Percentiles rank a stretch among this genome's conserved stretches.
phyloP scores from a whole-genome alignment of 2,329 filamentous ascomycete genomes.

The Fusarium sp. region DNA sequence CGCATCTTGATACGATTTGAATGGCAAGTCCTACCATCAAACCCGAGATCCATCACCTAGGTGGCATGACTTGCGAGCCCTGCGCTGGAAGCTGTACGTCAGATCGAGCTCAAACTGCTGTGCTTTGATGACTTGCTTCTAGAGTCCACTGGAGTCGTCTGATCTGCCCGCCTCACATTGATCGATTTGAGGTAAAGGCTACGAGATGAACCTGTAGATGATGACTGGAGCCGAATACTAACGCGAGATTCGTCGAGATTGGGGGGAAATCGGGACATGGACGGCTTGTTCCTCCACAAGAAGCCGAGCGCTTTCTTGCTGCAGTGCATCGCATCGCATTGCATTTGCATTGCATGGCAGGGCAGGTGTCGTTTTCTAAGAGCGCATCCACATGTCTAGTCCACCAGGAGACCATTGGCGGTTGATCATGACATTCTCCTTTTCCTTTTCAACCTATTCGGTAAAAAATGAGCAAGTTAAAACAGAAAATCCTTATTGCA shows the following conservation, averaged over 20 bases:
- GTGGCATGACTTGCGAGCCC: constrained; percentile 47
- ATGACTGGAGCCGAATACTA: constrained; percentile 23
- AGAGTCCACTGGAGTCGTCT: constrained; percentile 14
- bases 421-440: constrained; percentile 4
- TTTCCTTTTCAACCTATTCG: constrained; percentile 12
- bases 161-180: constrained; percentile 34
- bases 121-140: constrained; percentile 33
- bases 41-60: neutral
- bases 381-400: constrained; percentile 26
- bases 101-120: constrained; percentile 25
- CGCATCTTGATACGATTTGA: constrained; percentile 13
- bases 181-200: constrained; percentile 29
- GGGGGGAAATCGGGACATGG: constrained; percentile 10
- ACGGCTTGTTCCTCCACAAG: constrained; percentile 27
- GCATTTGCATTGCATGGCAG: constrained; percentile 39
- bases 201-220: constrained; percentile 32
- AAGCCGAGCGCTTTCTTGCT: constrained; percentile 28
- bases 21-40: constrained; percentile 4
- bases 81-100: constrained; percentile 45
- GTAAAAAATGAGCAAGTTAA: constrained; percentile 13
- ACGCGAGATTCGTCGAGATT: constrained; percentile 38
- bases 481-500: constrained; percentile 14
- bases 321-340: constrained; percentile 32
- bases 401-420: constrained; percentile 26
- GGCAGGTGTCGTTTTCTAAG: constrained; percentile 31